phyloP scores from a whole-genome alignment of 2,329 filamentous ascomycete species.

The Fusarium euwallaceae region DNA sequence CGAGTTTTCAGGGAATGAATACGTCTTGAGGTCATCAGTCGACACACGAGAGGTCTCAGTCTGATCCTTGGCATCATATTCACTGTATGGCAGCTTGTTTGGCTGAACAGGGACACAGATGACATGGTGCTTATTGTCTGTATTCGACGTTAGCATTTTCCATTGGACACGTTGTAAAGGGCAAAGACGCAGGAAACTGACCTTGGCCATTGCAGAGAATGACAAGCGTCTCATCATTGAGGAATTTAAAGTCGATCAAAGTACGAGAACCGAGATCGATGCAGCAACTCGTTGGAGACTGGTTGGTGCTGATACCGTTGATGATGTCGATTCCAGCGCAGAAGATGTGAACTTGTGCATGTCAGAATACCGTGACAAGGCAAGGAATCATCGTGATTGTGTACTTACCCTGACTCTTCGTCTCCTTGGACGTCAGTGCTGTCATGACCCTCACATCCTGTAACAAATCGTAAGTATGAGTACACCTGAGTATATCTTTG shows the following conservation, averaged over 20 bases:
- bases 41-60: conserved; percentile 16
- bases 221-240: conserved; percentile 72
- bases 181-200: conserved; percentile 36
- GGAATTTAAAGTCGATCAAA: conserved; percentile 76
- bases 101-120: conserved; percentile 55
- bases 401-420: conserved; percentile 53
- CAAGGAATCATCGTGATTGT: too few species aligned
- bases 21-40: conserved; percentile 35
- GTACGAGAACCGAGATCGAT: conserved; percentile 58
- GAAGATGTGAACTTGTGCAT: conserved; percentile 67
- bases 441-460: conserved; percentile 57
- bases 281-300: conserved; percentile 54
- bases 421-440: conserved; percentile 57
- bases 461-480: conserved; percentile 23
- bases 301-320: conserved; percentile 69
- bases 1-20: conserved; percentile 47
- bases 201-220: conserved; percentile 65
- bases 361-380: not conserved
- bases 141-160: not conserved
- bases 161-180: not conserved
- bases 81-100: conserved; percentile 52
- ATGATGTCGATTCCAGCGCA: conserved; percentile 64
- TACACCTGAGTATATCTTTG: not conserved
- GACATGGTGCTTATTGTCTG: conserved; percentile 47
- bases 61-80: conserved; percentile 48